Percentiles rank a stretch among this genome's conserved stretches.
Evolutionary conservation across 2,329 filamentous ascomycete genomes (phyloP).

Genomic region (Penicillium sp.): DNA sequence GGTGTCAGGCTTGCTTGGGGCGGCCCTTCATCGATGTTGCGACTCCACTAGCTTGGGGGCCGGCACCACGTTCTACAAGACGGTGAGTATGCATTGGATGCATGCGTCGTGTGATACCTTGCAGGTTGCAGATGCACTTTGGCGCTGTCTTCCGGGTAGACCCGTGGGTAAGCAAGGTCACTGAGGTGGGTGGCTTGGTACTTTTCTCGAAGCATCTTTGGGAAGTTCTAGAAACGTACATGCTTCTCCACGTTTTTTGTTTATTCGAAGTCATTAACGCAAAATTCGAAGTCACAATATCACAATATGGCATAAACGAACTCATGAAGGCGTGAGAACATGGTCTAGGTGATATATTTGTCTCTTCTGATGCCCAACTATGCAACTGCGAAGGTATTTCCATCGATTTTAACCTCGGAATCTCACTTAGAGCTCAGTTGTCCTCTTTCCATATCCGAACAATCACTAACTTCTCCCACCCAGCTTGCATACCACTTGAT

Average conservation of each 20-base stretch:
- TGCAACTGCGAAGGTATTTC: background rate
- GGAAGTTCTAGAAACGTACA: background rate
- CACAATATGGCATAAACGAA: background rate
- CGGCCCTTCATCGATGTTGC: background rate
- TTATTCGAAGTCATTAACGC: no score
- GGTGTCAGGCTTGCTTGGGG: background rate
- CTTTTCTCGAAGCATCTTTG: background rate
- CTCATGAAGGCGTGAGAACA: background rate
- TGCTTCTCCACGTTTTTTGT: background rate
- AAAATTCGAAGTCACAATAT: background rate
- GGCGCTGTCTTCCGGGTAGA: background rate
- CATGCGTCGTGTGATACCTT: background rate
- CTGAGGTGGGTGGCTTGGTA: background rate
- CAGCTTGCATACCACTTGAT: slow-evolving; percentile 79
- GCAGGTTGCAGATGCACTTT: background rate
- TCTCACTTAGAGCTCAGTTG: background rate
- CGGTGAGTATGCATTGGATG: background rate
- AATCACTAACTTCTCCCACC: slow-evolving; percentile 92
- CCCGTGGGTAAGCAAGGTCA: background rate
- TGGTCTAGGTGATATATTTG: background rate
- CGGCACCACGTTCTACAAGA: background rate
- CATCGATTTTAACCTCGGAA: background rate
- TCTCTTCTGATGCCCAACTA: background rate
- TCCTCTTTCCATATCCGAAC: slow-evolving; percentile 73
- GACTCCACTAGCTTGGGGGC: background rate